A percentile compares a stretch with the other conserved stretches of the same genome.
Conservation (phyloP, 108 stramenopile genomes). For the Cyclotella sp. region DNA sequence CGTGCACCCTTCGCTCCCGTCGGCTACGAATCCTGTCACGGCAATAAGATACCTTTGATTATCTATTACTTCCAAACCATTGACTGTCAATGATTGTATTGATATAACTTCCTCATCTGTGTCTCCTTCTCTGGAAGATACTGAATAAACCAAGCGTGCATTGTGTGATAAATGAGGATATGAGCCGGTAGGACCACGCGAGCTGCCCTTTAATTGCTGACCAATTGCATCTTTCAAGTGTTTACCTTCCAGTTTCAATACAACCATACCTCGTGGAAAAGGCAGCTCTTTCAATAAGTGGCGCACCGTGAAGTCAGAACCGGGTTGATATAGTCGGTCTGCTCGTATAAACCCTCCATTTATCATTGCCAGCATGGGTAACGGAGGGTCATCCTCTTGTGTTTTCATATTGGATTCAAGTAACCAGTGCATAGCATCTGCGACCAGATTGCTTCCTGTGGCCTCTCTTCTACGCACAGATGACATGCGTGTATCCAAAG, state of each 20-base stretch:
- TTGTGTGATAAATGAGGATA: constrained; percentile 53
- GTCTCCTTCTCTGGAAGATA: constrained; percentile 2
- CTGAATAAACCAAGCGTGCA: constrained; percentile 22
- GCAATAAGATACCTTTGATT: constrained; percentile 32
- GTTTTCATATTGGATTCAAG: constrained; percentile 18
- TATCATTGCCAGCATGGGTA: constrained; percentile 49
- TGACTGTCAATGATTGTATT: constrained; percentile 34
- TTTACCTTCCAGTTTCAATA: constrained; percentile 31
- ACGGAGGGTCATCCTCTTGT: not conserved
- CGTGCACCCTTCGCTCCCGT: constrained; percentile 46
- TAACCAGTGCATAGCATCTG: constrained; percentile 52
- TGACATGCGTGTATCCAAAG: constrained; percentile 51
- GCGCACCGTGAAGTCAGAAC: constrained; percentile 36
- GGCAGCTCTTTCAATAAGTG: constrained; percentile 49
- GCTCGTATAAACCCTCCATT: constrained; percentile 57
- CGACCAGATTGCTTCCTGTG: constrained; percentile 43
- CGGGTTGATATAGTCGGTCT: constrained; percentile 46
- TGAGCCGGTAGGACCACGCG: constrained; percentile 44
- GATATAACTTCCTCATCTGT: constrained; percentile 7
- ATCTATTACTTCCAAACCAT: constrained; percentile 34
- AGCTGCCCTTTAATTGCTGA: constrained; percentile 45
- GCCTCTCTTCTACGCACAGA: constrained; percentile 50
- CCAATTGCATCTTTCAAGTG: constrained; percentile 34
- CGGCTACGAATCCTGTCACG: constrained; percentile 44
- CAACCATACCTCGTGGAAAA: constrained; percentile 38